Evolutionary conservation across 192 early-diverging fungal genomes (phyloP).

Genomic region (Radiomyces spectabilis): DNA sequence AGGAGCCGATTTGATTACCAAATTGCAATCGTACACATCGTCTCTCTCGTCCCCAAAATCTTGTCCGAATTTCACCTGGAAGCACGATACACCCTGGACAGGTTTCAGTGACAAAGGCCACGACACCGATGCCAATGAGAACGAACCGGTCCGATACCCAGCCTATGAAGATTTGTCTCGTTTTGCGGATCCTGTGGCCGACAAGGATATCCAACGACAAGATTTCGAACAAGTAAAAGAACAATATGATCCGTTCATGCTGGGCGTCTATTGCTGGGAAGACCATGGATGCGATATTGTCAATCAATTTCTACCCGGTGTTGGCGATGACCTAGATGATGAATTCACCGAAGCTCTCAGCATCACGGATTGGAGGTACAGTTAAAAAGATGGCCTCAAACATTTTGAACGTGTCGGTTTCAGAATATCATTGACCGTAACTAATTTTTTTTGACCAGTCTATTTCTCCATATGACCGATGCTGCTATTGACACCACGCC

Average conservation of each 20-base stretch:
- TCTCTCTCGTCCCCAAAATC: no score
- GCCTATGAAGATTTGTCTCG: slow-evolving; percentile 41
- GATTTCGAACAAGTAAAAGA: slow-evolving; percentile 29
- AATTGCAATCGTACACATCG: no score
- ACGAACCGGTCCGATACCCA: no score
- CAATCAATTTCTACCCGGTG: slow-evolving; percentile 35
- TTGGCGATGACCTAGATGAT: slow-evolving; percentile 42
- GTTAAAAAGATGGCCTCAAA: no score
- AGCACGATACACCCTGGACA: no score
- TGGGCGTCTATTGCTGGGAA: slow-evolving; percentile 49
- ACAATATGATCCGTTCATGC: slow-evolving; percentile 28
- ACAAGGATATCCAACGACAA: slow-evolving; percentile 17
- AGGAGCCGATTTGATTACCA: no score
- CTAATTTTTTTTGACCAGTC: slow-evolving; percentile 6
- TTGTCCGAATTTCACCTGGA: no score
- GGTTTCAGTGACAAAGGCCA: no score
- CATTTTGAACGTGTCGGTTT: no score
- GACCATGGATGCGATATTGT: slow-evolving; percentile 40
- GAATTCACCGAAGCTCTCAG: slow-evolving; percentile 40
- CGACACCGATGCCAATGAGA: no score
- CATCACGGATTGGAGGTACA: slow-evolving; percentile 44
- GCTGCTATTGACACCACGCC: slow-evolving; percentile 43
- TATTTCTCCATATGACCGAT: slow-evolving; percentile 21
- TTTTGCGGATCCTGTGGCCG: slow-evolving; percentile 26
- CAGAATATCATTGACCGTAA: not conserved